Conservation (phyloP, 495 filamentous ascomycete species). For the Xylaria bambusicola region DNA sequence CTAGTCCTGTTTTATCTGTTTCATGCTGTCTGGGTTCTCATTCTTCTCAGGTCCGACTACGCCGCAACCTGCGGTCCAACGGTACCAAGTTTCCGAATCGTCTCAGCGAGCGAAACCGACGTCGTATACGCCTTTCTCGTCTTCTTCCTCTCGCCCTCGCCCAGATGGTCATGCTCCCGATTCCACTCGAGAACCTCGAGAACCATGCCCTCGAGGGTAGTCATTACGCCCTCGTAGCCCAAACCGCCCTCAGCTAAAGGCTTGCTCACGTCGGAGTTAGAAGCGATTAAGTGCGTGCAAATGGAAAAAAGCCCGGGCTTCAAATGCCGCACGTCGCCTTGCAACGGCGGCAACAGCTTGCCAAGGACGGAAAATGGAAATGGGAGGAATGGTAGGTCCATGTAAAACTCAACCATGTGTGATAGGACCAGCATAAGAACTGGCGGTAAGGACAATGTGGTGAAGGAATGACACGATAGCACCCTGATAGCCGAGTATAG, state of each 20-base stretch:
- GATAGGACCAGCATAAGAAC: constrained; percentile 49
- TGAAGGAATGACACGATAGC: constrained; percentile 35
- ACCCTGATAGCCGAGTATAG: constrained; percentile 32
- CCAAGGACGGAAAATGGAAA: constrained; percentile 41
- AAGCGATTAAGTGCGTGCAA: constrained; percentile 52
- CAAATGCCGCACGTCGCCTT: constrained; percentile 49
- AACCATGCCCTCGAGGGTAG: constrained; percentile 56
- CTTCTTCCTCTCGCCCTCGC: constrained; percentile 17
- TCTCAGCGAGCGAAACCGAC: constrained; percentile 42
- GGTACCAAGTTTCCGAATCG: constrained; percentile 36
- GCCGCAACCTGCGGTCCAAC: constrained; percentile 19
- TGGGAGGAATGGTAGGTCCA: constrained; percentile 35
- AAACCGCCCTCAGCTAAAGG: constrained; percentile 50
- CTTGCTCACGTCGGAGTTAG: constrained; percentile 46
- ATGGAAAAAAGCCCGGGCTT: constrained; percentile 58
- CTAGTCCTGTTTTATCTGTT: too few relatives aligned
- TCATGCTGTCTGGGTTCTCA: too few relatives aligned
- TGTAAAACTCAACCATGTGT: constrained; percentile 53
- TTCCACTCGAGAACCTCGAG: constrained; percentile 59
- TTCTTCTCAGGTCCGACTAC: background rate
- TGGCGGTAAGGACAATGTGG: constrained; percentile 39
- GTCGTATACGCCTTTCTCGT: constrained; percentile 37
- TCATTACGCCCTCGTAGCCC: constrained; percentile 53
- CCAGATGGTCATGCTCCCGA: constrained; percentile 33
- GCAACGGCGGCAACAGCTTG: constrained; percentile 45